Base-by-base conservation (phyloP, 306 rosid species). In the Medicago arabica region DNA sequence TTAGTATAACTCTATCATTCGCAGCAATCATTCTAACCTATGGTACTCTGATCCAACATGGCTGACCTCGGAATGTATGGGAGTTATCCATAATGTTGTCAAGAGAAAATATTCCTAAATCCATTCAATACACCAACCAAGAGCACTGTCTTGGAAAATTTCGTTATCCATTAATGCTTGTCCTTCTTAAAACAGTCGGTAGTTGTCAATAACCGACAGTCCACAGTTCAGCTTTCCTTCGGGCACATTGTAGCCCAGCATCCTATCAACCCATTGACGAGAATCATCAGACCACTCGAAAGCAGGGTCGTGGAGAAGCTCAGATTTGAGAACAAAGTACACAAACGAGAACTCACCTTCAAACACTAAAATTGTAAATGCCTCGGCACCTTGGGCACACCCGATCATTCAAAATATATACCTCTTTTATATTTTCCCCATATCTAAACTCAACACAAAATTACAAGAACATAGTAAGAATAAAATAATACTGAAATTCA, bases 231-330 rank as follows among this genome's bases (percentile, higher is more conserved):
- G 76, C 84, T 87, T 87, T 44, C 97, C 98, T 90, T 94, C 92
- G 51, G 91, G 96, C 76, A 92, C 98, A 87, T 90, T 92, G 91
- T 92, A 92, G 86, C 88, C 98, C 89, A 89, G n/a, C 98, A 92
- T 89, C 89, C 83, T 82, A 8, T 90, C 90, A 25, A 90, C 79
- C 96, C 96, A 90, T 70, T 87, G 86, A 46, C 87, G 89, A 80
- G 98, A 81, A 49, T 75, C 89, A 8, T 83, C 87, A 1, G 92
- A 76, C 82, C 75, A 90, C 40, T 92, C 96, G 57, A 92, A 92
- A 44, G 94, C 89, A 28, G 96, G 89, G 80, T 92, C 98, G 16
- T 80, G 51, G 50, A 92, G 74, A 63, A 92, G 91, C 79, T 92
- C 96, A 5, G 86, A 82, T 77, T 92, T 92, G 62, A 92, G 88